Base-by-base conservation (phyloP, 495 filamentous ascomycete species). In the Hypoxylon cercidicola region DNA sequence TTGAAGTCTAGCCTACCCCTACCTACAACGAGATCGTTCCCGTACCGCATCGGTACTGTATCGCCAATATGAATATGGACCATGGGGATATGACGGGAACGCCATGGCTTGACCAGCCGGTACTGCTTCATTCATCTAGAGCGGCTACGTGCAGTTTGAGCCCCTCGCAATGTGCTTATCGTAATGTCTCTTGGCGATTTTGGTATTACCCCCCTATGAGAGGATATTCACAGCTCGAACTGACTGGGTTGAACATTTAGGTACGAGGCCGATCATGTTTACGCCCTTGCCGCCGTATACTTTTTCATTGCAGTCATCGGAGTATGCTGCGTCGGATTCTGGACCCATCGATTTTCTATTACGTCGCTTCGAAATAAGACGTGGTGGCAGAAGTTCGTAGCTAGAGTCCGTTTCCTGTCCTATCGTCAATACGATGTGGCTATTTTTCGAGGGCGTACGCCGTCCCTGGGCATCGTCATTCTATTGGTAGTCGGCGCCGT, bases 231-330 rank as follows among this genome's bases (percentile, higher is more conserved):
- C 13, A 11, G 25, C 40, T 2, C 28, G 12, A 43, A n/a, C 23
- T 25, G 23, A 25, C 23, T 25, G 23, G 5, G 5, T 5, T 25
- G 23, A 25, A 25, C 23, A 5, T 25, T 5, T 10, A 83, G 81
- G 82, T 86, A 85, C 52, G 51, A 82, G 50, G 79, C 83, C n/a
- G 83, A 85, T 55, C 79, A 82, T 59, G 74, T 79, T 19, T 86
- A 81, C 55, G 78, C 81, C 3, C 69, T 84, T 11, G 72, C 73
- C 4, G 84, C 83, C 0, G 72, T 83, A 10, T 81, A 78, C 15
- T 83, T 87, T 60, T 80, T 86, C 44, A 67, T 78, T 19, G 77
- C 74, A 2, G 69, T 75, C 7, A 78, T 85, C 45, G 74, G 71
- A 0, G 32, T 86, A 10, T 87, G 86, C 56, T 72, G 71, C 1